Evolutionary conservation across 2,329 filamentous ascomycete species (phyloP).

Genomic region (Rutstroemia sp.): DNA sequence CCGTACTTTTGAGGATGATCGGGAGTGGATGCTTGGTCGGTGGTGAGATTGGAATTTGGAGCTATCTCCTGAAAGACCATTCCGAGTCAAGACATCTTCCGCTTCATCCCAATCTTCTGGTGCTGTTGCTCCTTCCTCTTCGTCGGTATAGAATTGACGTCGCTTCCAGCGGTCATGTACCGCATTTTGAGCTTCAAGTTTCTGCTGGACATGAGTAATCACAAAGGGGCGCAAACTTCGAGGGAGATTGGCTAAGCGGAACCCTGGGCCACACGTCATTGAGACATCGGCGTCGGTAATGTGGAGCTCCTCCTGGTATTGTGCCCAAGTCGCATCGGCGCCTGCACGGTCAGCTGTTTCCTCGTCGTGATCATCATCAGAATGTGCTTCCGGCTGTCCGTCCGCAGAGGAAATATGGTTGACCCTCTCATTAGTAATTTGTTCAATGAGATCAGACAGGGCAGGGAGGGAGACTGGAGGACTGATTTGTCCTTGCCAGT

Average conservation of each 20-base stretch:
- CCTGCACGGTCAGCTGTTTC: background rate
- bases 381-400: background rate
- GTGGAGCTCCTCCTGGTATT: constrained; percentile 22
- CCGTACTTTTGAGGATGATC: constrained; percentile 72
- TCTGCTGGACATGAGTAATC: constrained; percentile 20
- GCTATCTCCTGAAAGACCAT: constrained; percentile 31
- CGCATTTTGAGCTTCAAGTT: constrained; percentile 19
- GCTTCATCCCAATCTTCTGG: constrained; percentile 57
- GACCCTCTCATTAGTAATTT: background rate
- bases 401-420: background rate
- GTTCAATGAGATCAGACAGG: constrained; percentile 16
- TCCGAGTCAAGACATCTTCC: constrained; percentile 42
- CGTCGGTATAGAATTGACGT: constrained; percentile 74
- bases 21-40: constrained; percentile 44
- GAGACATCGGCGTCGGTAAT: constrained; percentile 27
- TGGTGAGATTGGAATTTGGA: constrained; percentile 38
- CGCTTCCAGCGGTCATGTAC: constrained; percentile 69
- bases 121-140: constrained; percentile 67
- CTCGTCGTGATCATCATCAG: background rate
- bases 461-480: constrained; percentile 14
- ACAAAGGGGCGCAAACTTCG: constrained; percentile 19
- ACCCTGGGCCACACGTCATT: constrained; percentile 23
- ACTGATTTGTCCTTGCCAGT: constrained; percentile 25
- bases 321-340: constrained; percentile 3
- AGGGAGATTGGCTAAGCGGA: constrained; percentile 18